Evolutionary conservation across 164 flowering plant genomes (phyloP).

Genomic region (Kingdonia uniflora): DNA sequence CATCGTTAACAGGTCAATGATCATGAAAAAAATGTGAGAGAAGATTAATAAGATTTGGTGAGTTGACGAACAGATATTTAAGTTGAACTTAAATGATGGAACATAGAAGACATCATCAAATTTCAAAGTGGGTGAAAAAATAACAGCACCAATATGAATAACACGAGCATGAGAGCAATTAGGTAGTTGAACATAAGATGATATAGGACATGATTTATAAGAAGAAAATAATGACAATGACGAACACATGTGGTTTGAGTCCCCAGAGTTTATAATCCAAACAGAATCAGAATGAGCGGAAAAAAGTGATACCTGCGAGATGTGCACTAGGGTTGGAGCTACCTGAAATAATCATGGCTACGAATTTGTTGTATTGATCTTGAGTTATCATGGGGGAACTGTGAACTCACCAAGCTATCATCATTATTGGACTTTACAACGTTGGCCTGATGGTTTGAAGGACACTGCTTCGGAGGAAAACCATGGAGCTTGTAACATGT

Average conservation of each 20-base stretch:
- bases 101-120: neutral
- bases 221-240: neutral
- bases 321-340: neutral
- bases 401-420: too few relatives aligned
- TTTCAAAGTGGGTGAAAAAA: neutral
- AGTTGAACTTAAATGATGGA: too few relatives aligned
- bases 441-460: too few relatives aligned
- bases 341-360: too few relatives aligned
- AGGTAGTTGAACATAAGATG: neutral
- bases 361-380: too few relatives aligned
- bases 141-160: neutral
- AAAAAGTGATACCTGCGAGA: neutral
- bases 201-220: too few relatives aligned
- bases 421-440: neutral
- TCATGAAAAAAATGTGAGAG: neutral
- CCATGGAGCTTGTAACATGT: too few relatives aligned
- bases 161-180: neutral
- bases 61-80: conserved; percentile 1
- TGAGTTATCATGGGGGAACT: too few relatives aligned
- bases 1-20: neutral
- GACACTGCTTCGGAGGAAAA: too few relatives aligned
- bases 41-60: neutral
- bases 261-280: neutral
- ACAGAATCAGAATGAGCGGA: neutral
- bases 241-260: neutral